Conservation (phyloP, 2,329 filamentous ascomycete genomes). For the Blastomyces parvus region DNA sequence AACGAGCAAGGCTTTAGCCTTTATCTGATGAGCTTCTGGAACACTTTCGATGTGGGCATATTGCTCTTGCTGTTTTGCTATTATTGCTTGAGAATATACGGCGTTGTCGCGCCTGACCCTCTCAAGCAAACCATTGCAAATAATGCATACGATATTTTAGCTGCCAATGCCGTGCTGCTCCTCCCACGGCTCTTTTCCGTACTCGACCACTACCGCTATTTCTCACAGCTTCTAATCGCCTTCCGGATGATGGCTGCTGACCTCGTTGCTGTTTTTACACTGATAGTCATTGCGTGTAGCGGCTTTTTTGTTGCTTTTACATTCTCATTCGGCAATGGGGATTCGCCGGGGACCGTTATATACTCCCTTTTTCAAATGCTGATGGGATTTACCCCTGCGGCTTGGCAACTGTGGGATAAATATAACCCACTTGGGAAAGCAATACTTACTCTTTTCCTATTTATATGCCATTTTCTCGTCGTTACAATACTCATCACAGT, state of each 20-base stretch:
- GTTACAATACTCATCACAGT: slow-evolving; percentile 92
- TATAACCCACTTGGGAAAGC: slow-evolving; percentile 71
- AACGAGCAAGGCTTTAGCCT: slow-evolving; percentile 93
- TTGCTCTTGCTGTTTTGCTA: slow-evolving; percentile 76
- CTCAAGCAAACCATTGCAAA: slow-evolving; percentile 60
- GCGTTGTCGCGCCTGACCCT: slow-evolving; percentile 69
- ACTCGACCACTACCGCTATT: slow-evolving; percentile 90
- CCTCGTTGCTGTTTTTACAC: slow-evolving; percentile 69
- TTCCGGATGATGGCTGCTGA: slow-evolving; percentile 92
- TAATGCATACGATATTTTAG: slow-evolving; percentile 88
- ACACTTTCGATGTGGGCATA: slow-evolving; percentile 87
- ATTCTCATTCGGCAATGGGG: slow-evolving; percentile 61
- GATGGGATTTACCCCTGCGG: slow-evolving; percentile 92
- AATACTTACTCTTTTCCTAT: slow-evolving; percentile 71
- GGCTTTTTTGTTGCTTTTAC: slow-evolving; percentile 95
- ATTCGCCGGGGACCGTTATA: slow-evolving; percentile 64
- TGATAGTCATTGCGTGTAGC: slow-evolving; percentile 80
- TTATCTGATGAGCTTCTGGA: slow-evolving; percentile 98
- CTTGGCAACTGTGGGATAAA: slow-evolving; percentile 78
- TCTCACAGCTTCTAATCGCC: slow-evolving; percentile 86
- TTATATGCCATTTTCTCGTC: slow-evolving; percentile 90
- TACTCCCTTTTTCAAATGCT: slow-evolving; percentile 89
- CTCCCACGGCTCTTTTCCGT: slow-evolving; percentile 88
- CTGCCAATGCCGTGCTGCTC: slow-evolving; percentile 78
- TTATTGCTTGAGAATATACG: slow-evolving; percentile 81